phyloP scores from a whole-genome alignment of 352 stramenopile species.

The Lagenidium giganteum region DNA sequence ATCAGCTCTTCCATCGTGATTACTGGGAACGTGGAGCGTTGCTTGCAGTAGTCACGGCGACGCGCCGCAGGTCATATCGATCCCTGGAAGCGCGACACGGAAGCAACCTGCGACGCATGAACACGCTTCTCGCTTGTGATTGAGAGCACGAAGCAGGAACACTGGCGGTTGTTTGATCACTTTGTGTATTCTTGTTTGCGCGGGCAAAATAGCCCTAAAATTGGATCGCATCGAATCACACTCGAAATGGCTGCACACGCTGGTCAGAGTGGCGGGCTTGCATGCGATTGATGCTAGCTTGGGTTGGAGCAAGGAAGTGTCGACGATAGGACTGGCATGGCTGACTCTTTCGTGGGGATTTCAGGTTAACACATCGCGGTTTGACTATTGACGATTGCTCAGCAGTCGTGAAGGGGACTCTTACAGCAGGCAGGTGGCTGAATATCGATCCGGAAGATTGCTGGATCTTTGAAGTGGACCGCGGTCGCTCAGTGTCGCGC shows the following conservation, averaged over 20 bases:
- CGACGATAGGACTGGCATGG: too few relatives aligned
- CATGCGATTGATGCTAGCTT: constrained; percentile 55
- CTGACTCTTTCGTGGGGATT: constrained; percentile 32
- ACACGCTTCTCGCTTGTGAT: not conserved
- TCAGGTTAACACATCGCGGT: too few relatives aligned
- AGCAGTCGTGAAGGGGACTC: too few relatives aligned
- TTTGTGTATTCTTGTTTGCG: not conserved
- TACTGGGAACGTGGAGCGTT: too few relatives aligned
- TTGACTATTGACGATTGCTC: too few relatives aligned
- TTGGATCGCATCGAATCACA: constrained; percentile 2
- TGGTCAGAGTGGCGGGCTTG: constrained; percentile 19
- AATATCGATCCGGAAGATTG: too few relatives aligned
- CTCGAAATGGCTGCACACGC: constrained; percentile 34
- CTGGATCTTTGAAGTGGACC: too few relatives aligned
- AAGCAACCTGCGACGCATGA: not conserved
- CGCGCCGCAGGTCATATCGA: too few relatives aligned
- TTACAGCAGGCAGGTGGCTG: too few relatives aligned
- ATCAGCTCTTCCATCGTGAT: constrained; percentile 25
- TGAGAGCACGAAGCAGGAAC: not conserved
- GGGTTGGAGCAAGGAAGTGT: constrained; percentile 61
- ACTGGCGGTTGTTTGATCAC: not conserved
- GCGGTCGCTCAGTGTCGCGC: too few relatives aligned
- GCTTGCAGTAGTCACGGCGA: too few relatives aligned
- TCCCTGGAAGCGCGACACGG: not conserved
- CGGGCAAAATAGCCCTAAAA: not conserved